Evolutionary conservation across 2,329 filamentous ascomycete species (phyloP), one percentile per base, ranked within the genome.

Genomic region (Colletotrichum eleusines): DNA sequence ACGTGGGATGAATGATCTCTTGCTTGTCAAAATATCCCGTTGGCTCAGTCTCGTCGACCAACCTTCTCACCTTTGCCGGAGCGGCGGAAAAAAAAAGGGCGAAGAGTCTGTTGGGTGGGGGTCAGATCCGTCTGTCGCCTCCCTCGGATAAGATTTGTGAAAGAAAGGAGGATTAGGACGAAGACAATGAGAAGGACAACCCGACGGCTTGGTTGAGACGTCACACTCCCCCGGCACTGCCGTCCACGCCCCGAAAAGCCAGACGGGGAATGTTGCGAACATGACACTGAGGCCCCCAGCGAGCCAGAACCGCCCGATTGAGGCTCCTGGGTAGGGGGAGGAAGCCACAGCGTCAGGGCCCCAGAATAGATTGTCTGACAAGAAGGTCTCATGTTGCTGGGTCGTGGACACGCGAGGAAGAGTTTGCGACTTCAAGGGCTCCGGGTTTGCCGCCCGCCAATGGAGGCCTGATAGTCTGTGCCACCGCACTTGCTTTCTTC

Each of bases 11-110:
- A 50, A 57, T 42, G 48, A 70, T 67, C 50, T 66, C 55, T 55
- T 55, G 63, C 48, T 33, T 67, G 57, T 67, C 68, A 63, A 44
- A 70, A 70, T 55, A 42, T 55, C 48, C 67, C 66, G 26, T 40
- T 46, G 26, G 1, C 33, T 40, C 53, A 11, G 33, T 55, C 31
- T 38, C 33, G 20, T 18, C 31, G 16, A 38, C n/a, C 58, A 20
- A 1, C 18, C 31, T 20, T 20, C 18, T 40, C 23, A 14, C 46
- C 11, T 40, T 59, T 40, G 28, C 38, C 60, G 28, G n/a, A 31
- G 44, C 28, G 35, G 14, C 28, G 31, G n/a, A n/a, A 26, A 38
- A 20, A 23, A 55, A 55, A 23, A n/a, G 53, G 53, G n/a, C 20
- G n/a, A 28, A 38, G 31, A 20, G 58, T 20, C 3, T 33, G n/a